Percentiles rank a stretch among this genome's conserved stretches.
These are phyloP conservation scores for Paramecium pentaurelia DNA, from an alignment of 73 alveolate genomes.

Conservation along the genomic window DNA sequence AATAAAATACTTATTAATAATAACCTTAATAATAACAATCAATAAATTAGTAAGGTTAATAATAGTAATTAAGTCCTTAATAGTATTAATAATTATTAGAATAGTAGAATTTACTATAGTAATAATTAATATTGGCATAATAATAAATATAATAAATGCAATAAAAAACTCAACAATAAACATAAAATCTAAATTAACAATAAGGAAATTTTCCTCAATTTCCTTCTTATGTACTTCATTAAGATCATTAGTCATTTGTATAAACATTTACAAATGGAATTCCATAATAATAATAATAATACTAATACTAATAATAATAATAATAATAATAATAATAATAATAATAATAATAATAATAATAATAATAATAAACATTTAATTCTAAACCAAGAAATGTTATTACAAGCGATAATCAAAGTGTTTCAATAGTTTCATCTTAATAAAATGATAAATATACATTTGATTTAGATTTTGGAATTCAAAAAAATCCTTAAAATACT, in stretches of 20 bases:
- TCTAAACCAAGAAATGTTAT: slow-evolving; percentile 25
- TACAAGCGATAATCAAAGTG: background rate
- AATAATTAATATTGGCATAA: slow-evolving; percentile 7
- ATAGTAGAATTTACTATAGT: background rate
- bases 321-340: background rate
- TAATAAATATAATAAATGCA: background rate
- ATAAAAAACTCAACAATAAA: background rate
- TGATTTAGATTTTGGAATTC: background rate
- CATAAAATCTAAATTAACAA: background rate
- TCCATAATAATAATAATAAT: background rate
- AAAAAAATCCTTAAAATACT: background rate
- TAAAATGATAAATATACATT: slow-evolving; percentile 18
- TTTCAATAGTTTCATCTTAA: background rate
- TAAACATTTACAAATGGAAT: background rate
- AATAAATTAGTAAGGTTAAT: background rate
- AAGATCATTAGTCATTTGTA: slow-evolving; percentile 33
- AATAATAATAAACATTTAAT: background rate
- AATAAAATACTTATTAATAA: background rate
- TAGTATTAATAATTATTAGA: background rate
- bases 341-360: background rate
- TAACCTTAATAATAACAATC: background rate
- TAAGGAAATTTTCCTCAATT: background rate
- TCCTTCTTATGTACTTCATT: background rate
- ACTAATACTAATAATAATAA: background rate
- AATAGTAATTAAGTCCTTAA: background rate